These are phyloP conservation scores for Keithomyces neogunnii DNA, from an alignment of 2,329 filamentous ascomycete species.

Conservation along the genomic window DNA sequence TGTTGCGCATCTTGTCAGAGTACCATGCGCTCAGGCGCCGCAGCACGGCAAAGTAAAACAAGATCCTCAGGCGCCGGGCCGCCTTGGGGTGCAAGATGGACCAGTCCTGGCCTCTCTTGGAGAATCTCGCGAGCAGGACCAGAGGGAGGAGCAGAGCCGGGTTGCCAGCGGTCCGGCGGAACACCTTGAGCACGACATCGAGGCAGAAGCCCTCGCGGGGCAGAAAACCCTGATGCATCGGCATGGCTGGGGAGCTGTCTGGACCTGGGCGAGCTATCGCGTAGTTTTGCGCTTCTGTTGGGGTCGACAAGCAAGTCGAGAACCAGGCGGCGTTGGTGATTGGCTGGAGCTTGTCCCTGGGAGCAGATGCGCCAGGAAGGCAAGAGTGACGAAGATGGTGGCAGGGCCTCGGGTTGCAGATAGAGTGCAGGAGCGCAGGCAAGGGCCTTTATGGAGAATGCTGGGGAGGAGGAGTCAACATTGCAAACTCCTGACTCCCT, in stretches of 20 bases:
- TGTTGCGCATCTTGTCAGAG: constrained; percentile 25
- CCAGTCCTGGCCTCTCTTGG: constrained; percentile 49
- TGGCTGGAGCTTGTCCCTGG: too few relatives aligned
- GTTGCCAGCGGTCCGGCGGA: constrained; percentile 55
- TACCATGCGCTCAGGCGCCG: constrained; percentile 20
- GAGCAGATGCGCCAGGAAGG: too few relatives aligned
- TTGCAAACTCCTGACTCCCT: too few relatives aligned
- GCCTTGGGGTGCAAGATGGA: constrained; percentile 41
- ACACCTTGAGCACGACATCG: constrained; percentile 49
- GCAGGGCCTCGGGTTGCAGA: not conserved
- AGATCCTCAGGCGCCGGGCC: constrained; percentile 36
- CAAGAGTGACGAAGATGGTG: too few relatives aligned
- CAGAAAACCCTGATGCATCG: constrained; percentile 41
- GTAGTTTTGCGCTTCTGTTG: too few relatives aligned
- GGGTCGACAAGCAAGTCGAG: too few relatives aligned
- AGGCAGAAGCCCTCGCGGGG: constrained; percentile 51
- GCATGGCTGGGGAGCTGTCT: constrained; percentile 14
- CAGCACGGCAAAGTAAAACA: constrained; percentile 22
- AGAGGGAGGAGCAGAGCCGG: constrained; percentile 56
- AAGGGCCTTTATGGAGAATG: too few relatives aligned
- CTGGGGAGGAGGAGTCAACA: too few relatives aligned
- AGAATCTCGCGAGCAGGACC: constrained; percentile 54
- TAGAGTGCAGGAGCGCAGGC: not conserved
- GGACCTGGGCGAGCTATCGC: too few relatives aligned
- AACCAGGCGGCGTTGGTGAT: too few relatives aligned